Evolutionary conservation across 176 grass and related monocot genomes (phyloP), one percentile per base, ranked within the genome.

Genomic region (Miscanthus lutarioriparius): DNA sequence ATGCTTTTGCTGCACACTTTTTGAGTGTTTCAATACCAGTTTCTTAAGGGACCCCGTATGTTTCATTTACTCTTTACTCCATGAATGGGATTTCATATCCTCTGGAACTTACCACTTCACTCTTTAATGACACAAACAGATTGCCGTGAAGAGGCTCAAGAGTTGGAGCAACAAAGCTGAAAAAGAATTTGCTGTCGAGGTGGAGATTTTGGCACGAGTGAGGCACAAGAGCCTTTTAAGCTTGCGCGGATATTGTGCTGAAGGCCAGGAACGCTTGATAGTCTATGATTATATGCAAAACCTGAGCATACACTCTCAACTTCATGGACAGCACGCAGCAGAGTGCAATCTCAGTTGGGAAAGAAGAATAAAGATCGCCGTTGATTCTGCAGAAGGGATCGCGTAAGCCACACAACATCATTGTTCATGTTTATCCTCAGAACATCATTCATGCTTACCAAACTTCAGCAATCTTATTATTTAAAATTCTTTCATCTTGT

Each of bases 141-240:
- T 97, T 86, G 95, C 95, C 0, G 95, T 94, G 41, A 97, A 97
- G 79, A 92, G 95, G 84, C 88, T 97, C 49, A 97, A 91, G 83
- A 90, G 91, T 66, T 97, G 95, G 95, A 97, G 95, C 82, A 94
- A 92, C 90, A 97, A 86, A 76, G 95, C 95, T 37, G 95, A 97
- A 88, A 88, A 63, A 41, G 91, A 97, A 80, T 97, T 97, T 84
- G 76, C 90, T 10, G 75, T 90, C 0, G 94, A 97, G 85, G 85
- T 97, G 11, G 83, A 92, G 89, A 84, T 97, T 67, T 86, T 97
- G 64, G 94, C 89, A 66, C 82, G 81, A 84, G 89, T 97, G 43
- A 82, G 91, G 39, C 92, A 97, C 76, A 94, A 89, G 72, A 97
- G 89, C 67, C 86, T 97, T 35, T 82, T 97, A 69, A 94, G 77